Evolutionary conservation across 1,139 yeast genomes (phyloP).

Genomic region (Magnusiomyces suaveolens): DNA sequence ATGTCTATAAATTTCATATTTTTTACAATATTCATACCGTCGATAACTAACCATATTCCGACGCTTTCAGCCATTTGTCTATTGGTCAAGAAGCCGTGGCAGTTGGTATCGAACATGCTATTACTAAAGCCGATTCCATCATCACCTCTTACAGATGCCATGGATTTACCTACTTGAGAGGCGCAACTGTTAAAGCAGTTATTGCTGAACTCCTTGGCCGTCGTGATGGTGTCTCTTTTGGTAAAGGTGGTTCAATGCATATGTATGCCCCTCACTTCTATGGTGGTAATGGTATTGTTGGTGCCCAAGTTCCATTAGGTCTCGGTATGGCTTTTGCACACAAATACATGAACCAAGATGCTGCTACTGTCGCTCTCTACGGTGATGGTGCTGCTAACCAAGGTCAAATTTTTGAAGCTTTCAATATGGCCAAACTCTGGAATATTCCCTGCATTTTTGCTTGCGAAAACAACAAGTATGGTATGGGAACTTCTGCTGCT

Average conservation of each 20-base stretch:
- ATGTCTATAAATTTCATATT: not conserved
- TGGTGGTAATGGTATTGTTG: constrained; percentile 99
- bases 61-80: constrained; percentile 80
- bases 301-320: constrained; percentile 98
- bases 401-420: constrained; percentile 96
- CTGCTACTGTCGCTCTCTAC: constrained; percentile 77
- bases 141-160: constrained; percentile 98
- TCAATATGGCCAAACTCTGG: constrained; percentile 99
- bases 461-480: constrained; percentile 98
- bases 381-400: constrained; percentile 99
- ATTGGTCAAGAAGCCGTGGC: constrained; percentile 99
- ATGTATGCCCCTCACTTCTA: constrained; percentile 91
- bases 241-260: constrained; percentile 99
- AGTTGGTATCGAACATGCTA: constrained; percentile 94
- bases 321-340: constrained; percentile 97
- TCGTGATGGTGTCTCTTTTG: constrained; percentile 88
- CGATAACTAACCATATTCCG: constrained; percentile 23
- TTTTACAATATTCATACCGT: not conserved
- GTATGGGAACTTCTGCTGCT: constrained; percentile 98
- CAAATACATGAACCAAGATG: constrained; percentile 70
- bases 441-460: constrained; percentile 88
- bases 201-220: constrained; percentile 96
- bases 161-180: constrained; percentile 95
- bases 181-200: constrained; percentile 81
- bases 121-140: constrained; percentile 70